Percentiles rank a stretch among this genome's conserved stretches.
Evolutionary conservation across 2,329 filamentous ascomycete species (phyloP).

Genomic region (Cladobotryum mycophilum): DNA sequence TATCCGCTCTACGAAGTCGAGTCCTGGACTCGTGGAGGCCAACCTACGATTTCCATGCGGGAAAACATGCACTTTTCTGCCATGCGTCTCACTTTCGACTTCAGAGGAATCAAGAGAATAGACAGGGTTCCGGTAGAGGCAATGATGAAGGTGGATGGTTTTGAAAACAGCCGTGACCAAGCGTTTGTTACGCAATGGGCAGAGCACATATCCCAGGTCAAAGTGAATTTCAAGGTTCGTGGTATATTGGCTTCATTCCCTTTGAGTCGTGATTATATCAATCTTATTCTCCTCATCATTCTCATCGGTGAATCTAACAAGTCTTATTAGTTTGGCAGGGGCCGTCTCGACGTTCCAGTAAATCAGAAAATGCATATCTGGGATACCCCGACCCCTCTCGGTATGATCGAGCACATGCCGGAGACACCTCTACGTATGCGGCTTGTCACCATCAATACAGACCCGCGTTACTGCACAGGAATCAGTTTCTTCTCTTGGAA

Average conservation of each 20-base stretch:
- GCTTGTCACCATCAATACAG: neutral
- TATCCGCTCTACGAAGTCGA: neutral
- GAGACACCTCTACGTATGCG: neutral
- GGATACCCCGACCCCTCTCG: neutral
- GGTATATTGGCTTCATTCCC: too few species aligned
- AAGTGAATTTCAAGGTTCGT: slow-evolving; percentile 1
- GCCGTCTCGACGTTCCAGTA: neutral
- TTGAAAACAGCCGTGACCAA: neutral
- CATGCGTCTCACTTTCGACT: neutral
- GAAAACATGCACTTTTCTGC: neutral
- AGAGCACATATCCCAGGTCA: neutral
- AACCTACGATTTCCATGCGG: neutral
- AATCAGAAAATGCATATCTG: neutral
- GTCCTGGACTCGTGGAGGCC: slow-evolving; percentile 1
- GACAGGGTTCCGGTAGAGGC: neutral
- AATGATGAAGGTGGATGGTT: neutral
- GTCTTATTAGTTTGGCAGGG: neutral
- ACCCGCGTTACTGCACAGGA: slow-evolving; percentile 1
- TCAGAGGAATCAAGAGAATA: neutral
- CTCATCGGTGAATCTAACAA: neutral
- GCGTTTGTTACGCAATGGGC: neutral
- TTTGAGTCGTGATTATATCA: too few species aligned
- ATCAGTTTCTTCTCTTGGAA: neutral
- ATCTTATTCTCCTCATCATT: neutral
- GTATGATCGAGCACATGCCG: neutral